Percentiles rank a stretch among this genome's conserved stretches.
These are phyloP conservation scores for Sugiyamaella castrensis DNA, from an alignment of 1,139 yeast genomes.

Conservation along the genomic window DNA sequence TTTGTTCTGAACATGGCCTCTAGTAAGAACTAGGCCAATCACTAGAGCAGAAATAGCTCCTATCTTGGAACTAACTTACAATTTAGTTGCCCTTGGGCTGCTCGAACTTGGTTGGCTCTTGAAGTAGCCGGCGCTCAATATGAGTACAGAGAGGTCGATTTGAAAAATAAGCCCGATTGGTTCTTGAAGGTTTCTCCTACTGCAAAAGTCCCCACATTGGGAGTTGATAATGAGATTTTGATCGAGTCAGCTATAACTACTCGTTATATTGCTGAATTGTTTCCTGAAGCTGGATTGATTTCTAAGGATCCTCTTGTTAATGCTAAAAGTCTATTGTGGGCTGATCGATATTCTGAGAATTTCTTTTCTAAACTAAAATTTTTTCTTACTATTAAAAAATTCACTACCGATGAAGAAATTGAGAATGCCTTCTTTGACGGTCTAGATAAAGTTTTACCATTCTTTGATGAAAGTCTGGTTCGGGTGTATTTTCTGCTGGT, in stretches of 20 bases:
- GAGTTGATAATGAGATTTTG: conserved; percentile 25
- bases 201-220: conserved; percentile 31
- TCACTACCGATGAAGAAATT: conserved; percentile 9
- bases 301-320: conserved; percentile 26
- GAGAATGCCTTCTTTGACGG: conserved; percentile 14
- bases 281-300: conserved; percentile 25
- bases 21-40: too few relatives aligned
- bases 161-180: conserved; percentile 31
- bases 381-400: conserved; percentile 11
- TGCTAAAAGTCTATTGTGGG: conserved; percentile 27
- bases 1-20: too few relatives aligned
- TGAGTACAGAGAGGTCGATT: conserved; percentile 28
- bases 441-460: conserved; percentile 17
- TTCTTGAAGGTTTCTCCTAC: conserved; percentile 28
- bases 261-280: conserved; percentile 23
- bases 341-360: conserved; percentile 26
- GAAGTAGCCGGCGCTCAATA: conserved; percentile 27
- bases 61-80: too few relatives aligned
- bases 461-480: conserved; percentile 8
- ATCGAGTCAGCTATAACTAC: conserved; percentile 30
- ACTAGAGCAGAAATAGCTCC: too few relatives aligned
- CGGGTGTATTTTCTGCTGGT: conserved; percentile 18
- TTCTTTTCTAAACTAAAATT: conserved; percentile 7
- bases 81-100: conserved; percentile 31
- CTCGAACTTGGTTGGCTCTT: conserved; percentile 31